Evolutionary conservation across 768 basidiomycete genomes (phyloP), one percentile per base, ranked within the genome.

Genomic region (Terana coerulea): DNA sequence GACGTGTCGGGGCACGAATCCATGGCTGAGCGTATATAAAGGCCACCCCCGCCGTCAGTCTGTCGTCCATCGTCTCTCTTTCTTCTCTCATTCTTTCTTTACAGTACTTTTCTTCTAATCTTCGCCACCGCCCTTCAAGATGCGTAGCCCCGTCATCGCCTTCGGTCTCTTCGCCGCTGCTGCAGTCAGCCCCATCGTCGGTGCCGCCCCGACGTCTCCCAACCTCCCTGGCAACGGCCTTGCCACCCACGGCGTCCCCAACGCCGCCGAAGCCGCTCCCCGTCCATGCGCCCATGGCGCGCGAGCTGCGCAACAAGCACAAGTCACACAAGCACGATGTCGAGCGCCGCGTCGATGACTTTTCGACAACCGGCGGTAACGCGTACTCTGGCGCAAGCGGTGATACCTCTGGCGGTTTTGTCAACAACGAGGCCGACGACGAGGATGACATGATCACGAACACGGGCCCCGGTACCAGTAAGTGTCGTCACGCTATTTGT

Each of bases 111-210:
- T 42, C 41, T 34, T 53, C 30, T 55, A 47, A 55, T 31, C 36
- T 30, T 36, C 24, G 29, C 14, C 52, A 36, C 26, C 44, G 42
- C 19, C 21, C 49, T 34, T 40, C 36, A 41, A 40, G 53, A 65
- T 65, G 64, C 64, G 64, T 40, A 63, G 61, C 53, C 64, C 64
- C 19, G 51, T 65, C 43, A 56, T 65, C 58, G 61, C 61, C 51
- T 61, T 65, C 56, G 57, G 58, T 29, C 48, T 65, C 58, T 52
- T 65, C 42, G 64, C 61, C 47, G 60, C 59, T 5, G 55, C 56
- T 14, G 59, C 64, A 4, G 60, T 61, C 55, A 57, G 58, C 50
- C 61, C 63, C 7, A 49, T 63, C 44, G 59, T 62, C 46, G 33
- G 49, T 24, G 61, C 59, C 11, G 59, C 59, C 8, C 58, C 63